phyloP scores from a whole-genome alignment of 192 early-diverging fungal genomes.

The Backusella sp. region DNA sequence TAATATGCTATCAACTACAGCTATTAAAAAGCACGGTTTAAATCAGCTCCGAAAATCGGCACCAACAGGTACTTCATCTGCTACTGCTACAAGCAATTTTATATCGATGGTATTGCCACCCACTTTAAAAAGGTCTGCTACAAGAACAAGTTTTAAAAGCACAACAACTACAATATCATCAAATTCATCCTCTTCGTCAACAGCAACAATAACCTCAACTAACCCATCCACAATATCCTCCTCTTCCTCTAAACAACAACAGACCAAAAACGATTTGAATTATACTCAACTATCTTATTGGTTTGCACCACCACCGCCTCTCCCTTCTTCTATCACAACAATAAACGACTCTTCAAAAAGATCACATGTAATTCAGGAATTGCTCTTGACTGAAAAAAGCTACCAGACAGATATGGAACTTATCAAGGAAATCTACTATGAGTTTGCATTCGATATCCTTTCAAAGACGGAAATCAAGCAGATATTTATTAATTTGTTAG shows the following conservation, averaged over 20 bases:
- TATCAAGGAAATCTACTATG: constrained; percentile 68
- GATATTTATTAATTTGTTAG: constrained; percentile 81
- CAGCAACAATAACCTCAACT: not conserved
- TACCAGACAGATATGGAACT: constrained; percentile 77
- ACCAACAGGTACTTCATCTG: not conserved
- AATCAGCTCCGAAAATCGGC: not conserved
- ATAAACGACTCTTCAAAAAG: not conserved
- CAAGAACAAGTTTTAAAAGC: constrained; percentile 1
- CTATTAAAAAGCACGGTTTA: not conserved
- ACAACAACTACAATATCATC: constrained; percentile 8
- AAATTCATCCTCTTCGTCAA: not conserved
- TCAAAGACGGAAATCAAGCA: constrained; percentile 57
- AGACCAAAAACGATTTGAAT: constrained; percentile 4
- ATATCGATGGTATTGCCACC: not conserved
- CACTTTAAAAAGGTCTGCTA: not conserved
- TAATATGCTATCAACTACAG: not conserved
- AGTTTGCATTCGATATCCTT: constrained; percentile 56
- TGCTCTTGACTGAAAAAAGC: constrained; percentile 74
- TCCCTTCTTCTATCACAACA: not conserved
- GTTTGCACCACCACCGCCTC: constrained; percentile 3
- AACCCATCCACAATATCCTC: not conserved
- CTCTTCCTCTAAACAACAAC: not conserved
- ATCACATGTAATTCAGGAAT: constrained; percentile 61
- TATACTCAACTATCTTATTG: constrained; percentile 6
- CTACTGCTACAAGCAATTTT: not conserved